Percentiles rank a stretch among this genome's conserved stretches.
Evolutionary conservation across 352 stramenopile genomes (phyloP).

Genomic region (Phytopythium cucurbitacearum): DNA sequence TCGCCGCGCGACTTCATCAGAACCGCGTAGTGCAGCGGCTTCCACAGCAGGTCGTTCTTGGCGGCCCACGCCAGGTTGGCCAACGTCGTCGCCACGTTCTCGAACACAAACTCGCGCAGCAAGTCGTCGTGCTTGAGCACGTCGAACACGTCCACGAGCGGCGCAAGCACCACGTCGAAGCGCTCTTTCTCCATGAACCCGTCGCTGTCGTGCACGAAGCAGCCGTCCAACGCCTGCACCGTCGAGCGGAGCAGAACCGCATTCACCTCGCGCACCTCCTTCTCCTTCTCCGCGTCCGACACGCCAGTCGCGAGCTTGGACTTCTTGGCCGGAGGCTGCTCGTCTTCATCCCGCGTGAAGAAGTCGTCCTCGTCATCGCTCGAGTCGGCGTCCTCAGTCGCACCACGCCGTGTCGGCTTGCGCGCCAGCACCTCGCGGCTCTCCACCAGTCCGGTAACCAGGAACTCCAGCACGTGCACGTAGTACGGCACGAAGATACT

Average conservation of each 20-base stretch:
- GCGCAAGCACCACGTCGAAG: constrained; percentile 69
- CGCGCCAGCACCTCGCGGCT: constrained; percentile 44
- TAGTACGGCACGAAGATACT: constrained; percentile 90
- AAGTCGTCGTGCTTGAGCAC: constrained; percentile 45
- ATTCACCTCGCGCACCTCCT: constrained; percentile 25
- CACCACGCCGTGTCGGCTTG: constrained; percentile 20
- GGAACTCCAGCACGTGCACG: constrained; percentile 62
- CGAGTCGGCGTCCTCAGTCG: constrained; percentile 13
- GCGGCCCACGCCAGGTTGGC: constrained; percentile 80
- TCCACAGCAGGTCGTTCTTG: constrained; percentile 88
- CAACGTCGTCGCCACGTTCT: constrained; percentile 63
- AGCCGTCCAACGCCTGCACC: constrained; percentile 73
- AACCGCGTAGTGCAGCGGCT: constrained; percentile 85
- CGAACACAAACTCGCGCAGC: constrained; percentile 53
- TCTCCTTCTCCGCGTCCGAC: constrained; percentile 9
- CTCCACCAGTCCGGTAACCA: constrained; percentile 42
- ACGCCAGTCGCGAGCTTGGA: constrained; percentile 32
- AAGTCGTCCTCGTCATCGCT: constrained; percentile 58
- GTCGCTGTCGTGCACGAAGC: constrained; percentile 83
- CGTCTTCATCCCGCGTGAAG: constrained; percentile 33
- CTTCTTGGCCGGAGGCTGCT: constrained; percentile 43
- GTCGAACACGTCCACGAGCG: constrained; percentile 76
- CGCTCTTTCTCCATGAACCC: constrained; percentile 87
- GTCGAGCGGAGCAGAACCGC: constrained; percentile 49
- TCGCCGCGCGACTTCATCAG: constrained; percentile 86